Evolutionary conservation across 192 early-diverging fungal genomes (phyloP).

Genomic region (Podila epicladia): DNA sequence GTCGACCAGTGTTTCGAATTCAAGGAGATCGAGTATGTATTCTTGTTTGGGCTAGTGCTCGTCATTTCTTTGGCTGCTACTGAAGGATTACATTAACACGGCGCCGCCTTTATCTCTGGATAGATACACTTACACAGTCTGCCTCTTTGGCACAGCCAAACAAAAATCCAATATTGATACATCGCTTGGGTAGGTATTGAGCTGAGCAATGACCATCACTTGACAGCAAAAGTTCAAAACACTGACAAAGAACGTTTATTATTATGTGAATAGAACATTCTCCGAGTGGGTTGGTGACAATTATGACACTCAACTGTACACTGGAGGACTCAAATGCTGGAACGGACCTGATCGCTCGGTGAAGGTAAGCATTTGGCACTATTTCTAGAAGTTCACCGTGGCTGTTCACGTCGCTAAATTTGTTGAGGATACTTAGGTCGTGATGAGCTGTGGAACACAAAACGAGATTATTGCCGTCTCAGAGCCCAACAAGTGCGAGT

Average conservation of each 20-base stretch:
- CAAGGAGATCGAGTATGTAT: slow-evolving; percentile 72
- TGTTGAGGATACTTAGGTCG: slow-evolving; percentile 7
- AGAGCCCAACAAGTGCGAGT: slow-evolving; percentile 96
- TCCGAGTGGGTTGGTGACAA: slow-evolving; percentile 57
- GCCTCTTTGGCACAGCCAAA: slow-evolving; percentile 79
- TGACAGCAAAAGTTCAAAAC: not conserved
- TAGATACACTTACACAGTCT: slow-evolving; percentile 74
- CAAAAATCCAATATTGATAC: slow-evolving; percentile 83
- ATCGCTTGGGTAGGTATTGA: slow-evolving; percentile 59
- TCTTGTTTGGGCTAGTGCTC: no score
- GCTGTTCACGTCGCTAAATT: not conserved
- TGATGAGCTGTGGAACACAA: slow-evolving; percentile 71
- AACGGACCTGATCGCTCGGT: slow-evolving; percentile 91
- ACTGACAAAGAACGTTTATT: not conserved
- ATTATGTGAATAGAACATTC: slow-evolving; percentile 53
- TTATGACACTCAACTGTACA: slow-evolving; percentile 75
- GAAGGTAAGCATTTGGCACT: slow-evolving; percentile 51
- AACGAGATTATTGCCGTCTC: slow-evolving; percentile 76
- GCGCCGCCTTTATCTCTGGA: not conserved
- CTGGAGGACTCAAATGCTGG: slow-evolving; percentile 90
- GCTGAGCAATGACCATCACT: not conserved
- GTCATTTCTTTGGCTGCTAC: no score
- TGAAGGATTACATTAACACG: no score
- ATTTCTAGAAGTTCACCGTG: not conserved
- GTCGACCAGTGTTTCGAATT: slow-evolving; percentile 75